Evolutionary conservation across 306 rosid genomes (phyloP).

Genomic region (Trichosanthes cucumerina): DNA sequence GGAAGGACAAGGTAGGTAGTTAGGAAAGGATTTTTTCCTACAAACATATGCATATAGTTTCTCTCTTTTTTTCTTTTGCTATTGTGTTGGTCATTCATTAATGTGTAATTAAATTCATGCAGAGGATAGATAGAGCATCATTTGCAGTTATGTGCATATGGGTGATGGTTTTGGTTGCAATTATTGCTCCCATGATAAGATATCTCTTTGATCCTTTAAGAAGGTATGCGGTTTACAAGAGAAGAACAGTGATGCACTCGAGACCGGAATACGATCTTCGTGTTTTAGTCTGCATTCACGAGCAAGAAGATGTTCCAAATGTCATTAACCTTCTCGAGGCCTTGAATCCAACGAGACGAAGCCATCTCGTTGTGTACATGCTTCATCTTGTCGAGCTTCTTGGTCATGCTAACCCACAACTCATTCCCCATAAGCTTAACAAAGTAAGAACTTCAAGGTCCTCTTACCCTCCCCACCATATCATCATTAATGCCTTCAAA

Average conservation of each 20-base stretch:
- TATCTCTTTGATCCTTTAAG: slow-evolving; percentile 26
- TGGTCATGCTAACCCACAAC: slow-evolving; percentile 18
- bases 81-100: too few relatives aligned
- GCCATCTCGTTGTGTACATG: slow-evolving; percentile 16
- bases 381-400: slow-evolving; percentile 24
- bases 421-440: slow-evolving; percentile 18
- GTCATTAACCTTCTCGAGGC: slow-evolving; percentile 28
- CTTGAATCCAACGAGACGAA: slow-evolving; percentile 16
- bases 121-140: slow-evolving; percentile 9
- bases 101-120: not conserved
- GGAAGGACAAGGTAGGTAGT: slow-evolving; percentile 4
- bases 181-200: slow-evolving; percentile 13
- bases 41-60: too few relatives aligned
- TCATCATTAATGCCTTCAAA: slow-evolving; percentile 25
- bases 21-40: too few relatives aligned
- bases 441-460: not conserved
- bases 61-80: not conserved
- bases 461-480: not conserved
- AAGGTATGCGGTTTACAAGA: slow-evolving; percentile 15
- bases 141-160: slow-evolving; percentile 13
- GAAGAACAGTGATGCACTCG: slow-evolving; percentile 15
- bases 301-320: slow-evolving; percentile 15
- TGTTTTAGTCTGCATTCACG: slow-evolving; percentile 19
- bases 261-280: slow-evolving; percentile 10
- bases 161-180: slow-evolving; percentile 15